Base-by-base conservation (phyloP, 148 eudicot genomes). In the Persicaria maculosa region DNA sequence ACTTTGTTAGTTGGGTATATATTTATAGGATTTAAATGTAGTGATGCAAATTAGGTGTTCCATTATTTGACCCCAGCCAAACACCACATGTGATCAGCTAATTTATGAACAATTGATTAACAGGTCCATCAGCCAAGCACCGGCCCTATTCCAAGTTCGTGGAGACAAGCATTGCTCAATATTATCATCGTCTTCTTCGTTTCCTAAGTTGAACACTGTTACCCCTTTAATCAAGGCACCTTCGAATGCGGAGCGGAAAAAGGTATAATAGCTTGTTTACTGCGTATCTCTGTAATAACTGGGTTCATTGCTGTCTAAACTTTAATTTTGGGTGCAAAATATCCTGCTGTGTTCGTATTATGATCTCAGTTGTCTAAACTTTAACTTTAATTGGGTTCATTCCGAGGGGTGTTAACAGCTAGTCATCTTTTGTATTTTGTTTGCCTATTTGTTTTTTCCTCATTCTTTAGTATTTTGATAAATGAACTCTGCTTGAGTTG, bases 161-260 rank as follows among this genome's bases (percentile, higher is more conserved):
- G 36, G 72, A 44, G 78, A 74, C 47, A 86, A 80, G 74, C 91
- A 86, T 71, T 55, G 72, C 69, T 80, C 88, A 9, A 78, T 85
- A 9, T 77, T 90, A 44, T 88, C 95, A 58, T 92, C 91, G 90
- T 85, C 85, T 22, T 88, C 85, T 79, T 89, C 90, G 1, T 47
- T 90, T 74, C 90, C 92, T 0, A 83, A 81, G 2, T 64, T 86
- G 19, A 81, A 82, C 50, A 72, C 86, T 44, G 80, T 88, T 36
- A 73, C 73, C 69, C 74, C 75, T 77, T 84, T 73, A 47, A 43
- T 64, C 50, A 70, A 80, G 16, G 72, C n/a, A 55, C 72, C 80
- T 69, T 65, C 84, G 11, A 74, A 44, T 68, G 68, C 74, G 69
- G 47, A 74, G 16, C 74, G 54, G 31, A 81, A 81, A 43, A 79